Evolutionary conservation across 345 rosid genomes (phyloP).

Genomic region (Lepidium sativum): DNA sequence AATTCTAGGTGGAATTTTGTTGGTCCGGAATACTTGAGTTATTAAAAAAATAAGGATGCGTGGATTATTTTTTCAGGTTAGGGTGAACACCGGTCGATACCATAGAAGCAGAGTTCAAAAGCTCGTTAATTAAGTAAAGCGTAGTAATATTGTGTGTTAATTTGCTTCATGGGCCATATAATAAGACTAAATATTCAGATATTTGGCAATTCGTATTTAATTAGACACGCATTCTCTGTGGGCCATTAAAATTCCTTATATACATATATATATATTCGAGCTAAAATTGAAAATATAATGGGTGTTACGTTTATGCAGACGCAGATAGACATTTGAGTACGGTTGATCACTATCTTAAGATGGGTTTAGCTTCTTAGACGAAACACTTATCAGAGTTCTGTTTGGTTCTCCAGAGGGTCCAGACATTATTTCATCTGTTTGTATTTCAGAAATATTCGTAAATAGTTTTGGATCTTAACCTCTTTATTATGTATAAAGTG

Average conservation of each 20-base stretch:
- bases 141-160: constrained; percentile 9
- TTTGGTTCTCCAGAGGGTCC: background rate
- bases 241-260: constrained; percentile 16
- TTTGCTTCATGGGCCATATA: constrained; percentile 23
- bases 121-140: constrained; percentile 11
- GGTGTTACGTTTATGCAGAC: background rate
- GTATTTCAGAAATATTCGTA: background rate
- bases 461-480: background rate
- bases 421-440: background rate
- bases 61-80: no score
- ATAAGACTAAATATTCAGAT: constrained; percentile 5
- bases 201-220: constrained; percentile 11
- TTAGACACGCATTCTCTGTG: constrained; percentile 20
- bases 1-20: no score
- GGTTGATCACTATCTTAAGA: constrained; percentile 15
- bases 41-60: no score
- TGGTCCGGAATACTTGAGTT: no score
- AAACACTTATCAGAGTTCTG: constrained; percentile 6
- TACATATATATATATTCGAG: constrained; percentile 11
- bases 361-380: background rate
- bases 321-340: constrained; percentile 3
- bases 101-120: background rate
- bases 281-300: background rate
- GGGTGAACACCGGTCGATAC: background rate
- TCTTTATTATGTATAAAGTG: background rate